A percentile compares a stretch with the other conserved stretches of the same genome.
Conservation (phyloP, 1,139 yeast species). For the Kurtzmaniella quercitrusa region DNA sequence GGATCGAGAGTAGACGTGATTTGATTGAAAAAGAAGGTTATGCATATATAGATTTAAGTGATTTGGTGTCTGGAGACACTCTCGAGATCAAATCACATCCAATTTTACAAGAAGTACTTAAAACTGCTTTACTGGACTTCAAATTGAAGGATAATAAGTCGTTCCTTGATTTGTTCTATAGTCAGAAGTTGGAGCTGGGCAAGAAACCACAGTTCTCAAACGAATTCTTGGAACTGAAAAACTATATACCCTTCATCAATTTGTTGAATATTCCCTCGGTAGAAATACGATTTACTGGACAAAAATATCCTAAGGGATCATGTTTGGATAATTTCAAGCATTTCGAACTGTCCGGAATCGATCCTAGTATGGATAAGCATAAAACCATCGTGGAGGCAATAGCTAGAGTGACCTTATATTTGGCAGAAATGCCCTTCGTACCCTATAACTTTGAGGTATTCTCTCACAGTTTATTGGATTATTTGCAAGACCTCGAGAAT, state of each 20-base stretch:
- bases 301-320: constrained; percentile 53
- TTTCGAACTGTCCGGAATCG: constrained; percentile 44
- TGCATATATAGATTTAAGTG: constrained; percentile 74
- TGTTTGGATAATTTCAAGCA: constrained; percentile 65
- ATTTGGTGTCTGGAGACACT: constrained; percentile 61
- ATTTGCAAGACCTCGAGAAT: constrained; percentile 45
- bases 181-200: constrained; percentile 18
- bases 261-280: constrained; percentile 68
- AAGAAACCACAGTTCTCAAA: constrained; percentile 26
- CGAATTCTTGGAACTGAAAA: constrained; percentile 50
- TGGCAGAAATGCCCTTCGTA: constrained; percentile 71
- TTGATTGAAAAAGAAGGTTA: constrained; percentile 58
- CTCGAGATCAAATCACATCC: constrained; percentile 67
- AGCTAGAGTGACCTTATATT: constrained; percentile 47
- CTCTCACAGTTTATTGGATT: constrained; percentile 40
- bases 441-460: constrained; percentile 61
- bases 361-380: constrained; percentile 57
- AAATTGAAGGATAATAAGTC: constrained; percentile 9
- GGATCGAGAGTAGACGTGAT: constrained; percentile 58
- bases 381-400: constrained; percentile 54
- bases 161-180: constrained; percentile 26
- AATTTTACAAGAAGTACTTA: constrained; percentile 44
- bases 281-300: constrained; percentile 48
- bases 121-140: constrained; percentile 37
- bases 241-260: constrained; percentile 64